Base-by-base conservation (phyloP, 768 basidiomycete genomes). In the Mycena polygramma region DNA sequence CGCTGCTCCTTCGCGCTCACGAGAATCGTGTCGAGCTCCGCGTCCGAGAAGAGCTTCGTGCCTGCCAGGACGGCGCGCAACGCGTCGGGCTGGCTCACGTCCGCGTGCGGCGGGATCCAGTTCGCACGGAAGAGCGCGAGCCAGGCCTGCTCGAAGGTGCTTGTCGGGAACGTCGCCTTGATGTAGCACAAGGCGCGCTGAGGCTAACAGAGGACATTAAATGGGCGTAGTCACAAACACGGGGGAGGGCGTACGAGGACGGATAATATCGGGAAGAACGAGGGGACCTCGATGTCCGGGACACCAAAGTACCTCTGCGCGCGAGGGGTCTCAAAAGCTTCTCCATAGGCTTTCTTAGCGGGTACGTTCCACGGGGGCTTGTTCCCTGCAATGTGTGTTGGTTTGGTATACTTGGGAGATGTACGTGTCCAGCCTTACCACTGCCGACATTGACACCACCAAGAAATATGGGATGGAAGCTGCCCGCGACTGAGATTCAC, bases 141-240 rank as follows among this genome's bases (percentile, higher is more conserved):
- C 63, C 70, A 74, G 30, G 68, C 53, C 10, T 60, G 49, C 63
- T 71, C 73, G 63, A 66, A 75, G 37, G 63, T 70, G 51, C 26
- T 41, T 15, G 24, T 54, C 26, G 69, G 66, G 64, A 71, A 73
- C 45, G 35, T 63, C 20, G 58, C 72, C 22, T 71, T 75, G 73
- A 71, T 68, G 63, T 74, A 74, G 61, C 71, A 64, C 41, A 74
- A 54, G 0, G 73, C 71, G 57, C 73, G 73, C 49, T 74, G 73
- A 26, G 73, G 68, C 73, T 74, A 39, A 8, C 1, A 8, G 41
- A 45, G n/a, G 15, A 9, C 17, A 14, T 30, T 4, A 53, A 0
- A 10, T 14, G 37, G 17, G 13, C 36, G 51, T 30, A 9, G 24
- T 13, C 49, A 57, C 26, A 35, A 19, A 51, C 30, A 2, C 11